These are phyloP conservation scores for Ustilago curta DNA, from an alignment of 1,284 basidiomycete genomes.

Conservation along the genomic window DNA sequence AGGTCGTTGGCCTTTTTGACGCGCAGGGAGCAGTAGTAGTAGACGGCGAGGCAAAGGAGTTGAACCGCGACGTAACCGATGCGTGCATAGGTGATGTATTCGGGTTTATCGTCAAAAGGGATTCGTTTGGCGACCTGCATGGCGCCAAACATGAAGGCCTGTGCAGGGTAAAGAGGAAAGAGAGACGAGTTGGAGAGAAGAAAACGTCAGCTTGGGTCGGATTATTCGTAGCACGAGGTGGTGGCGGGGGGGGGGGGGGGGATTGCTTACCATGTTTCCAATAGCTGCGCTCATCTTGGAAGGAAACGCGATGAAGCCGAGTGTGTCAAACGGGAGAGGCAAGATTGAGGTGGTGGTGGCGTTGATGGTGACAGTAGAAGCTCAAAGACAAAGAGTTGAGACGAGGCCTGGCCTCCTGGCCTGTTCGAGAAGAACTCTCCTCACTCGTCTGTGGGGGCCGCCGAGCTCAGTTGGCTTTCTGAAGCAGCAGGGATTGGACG, in stretches of 20 bases:
- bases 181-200: not conserved
- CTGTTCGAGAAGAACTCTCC: constrained; percentile 4
- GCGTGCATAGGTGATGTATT: constrained; percentile 84
- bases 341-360: constrained; percentile 6
- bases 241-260: not conserved
- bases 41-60: constrained; percentile 77
- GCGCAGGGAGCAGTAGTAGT: constrained; percentile 78
- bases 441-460: not conserved
- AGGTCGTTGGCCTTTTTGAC: constrained; percentile 93
- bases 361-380: constrained; percentile 7
- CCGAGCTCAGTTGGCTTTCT: too few species aligned
- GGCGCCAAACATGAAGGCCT: constrained; percentile 62
- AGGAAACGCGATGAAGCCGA: constrained; percentile 7
- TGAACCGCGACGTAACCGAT: constrained; percentile 84
- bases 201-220: constrained; percentile 6
- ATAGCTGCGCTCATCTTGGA: constrained; percentile 51
- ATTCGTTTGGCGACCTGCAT: constrained; percentile 84
- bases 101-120: constrained; percentile 85
- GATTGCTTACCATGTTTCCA: constrained; percentile 54
- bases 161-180: not conserved
- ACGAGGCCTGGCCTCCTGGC: too few species aligned
- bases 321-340: constrained; percentile 1
- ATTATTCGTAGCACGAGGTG: not conserved
- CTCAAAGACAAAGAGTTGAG: not conserved
- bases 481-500: too few species aligned